phyloP scores from a whole-genome alignment of 2,329 filamentous ascomycete genomes.

The Trichoderma aggressivum region DNA sequence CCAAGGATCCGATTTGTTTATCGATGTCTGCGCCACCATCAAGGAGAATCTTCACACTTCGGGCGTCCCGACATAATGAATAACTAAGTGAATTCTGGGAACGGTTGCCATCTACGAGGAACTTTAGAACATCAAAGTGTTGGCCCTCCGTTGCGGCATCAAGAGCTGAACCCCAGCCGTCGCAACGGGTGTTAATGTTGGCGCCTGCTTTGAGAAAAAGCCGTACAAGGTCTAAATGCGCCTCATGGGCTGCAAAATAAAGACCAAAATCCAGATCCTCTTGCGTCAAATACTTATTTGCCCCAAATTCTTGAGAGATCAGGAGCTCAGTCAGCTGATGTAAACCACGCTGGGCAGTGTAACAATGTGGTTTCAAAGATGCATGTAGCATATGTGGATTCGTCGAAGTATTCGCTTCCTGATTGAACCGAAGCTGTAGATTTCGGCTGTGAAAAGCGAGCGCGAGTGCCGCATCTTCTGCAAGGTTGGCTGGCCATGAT shows the following conservation, averaged over 20 bases:
- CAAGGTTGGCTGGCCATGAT: not conserved
- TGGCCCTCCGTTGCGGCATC: not conserved
- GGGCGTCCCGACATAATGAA: no score
- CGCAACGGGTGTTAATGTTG: not conserved
- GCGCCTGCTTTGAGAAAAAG: not conserved
- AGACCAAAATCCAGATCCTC: not conserved
- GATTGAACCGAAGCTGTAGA: accelerated
- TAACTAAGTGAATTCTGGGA: not conserved
- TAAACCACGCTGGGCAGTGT: not conserved
- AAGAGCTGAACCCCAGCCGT: not conserved
- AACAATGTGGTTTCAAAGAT: not conserved
- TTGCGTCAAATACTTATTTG: not conserved
- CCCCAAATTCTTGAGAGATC: not conserved
- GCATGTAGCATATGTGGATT: no score
- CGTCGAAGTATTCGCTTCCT: no score
- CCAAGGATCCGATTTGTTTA: not conserved
- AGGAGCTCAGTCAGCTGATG: not conserved
- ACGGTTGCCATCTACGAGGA: not conserved
- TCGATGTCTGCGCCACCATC: not conserved
- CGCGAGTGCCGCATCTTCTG: not conserved
- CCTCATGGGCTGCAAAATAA: not conserved
- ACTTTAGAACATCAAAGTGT: not conserved
- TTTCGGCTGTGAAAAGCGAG: not conserved
- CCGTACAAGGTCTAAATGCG: not conserved
- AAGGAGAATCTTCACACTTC: not conserved